Evolutionary conservation across 768 basidiomycete species (phyloP).

Genomic region (Rhodotorula paludigena): DNA sequence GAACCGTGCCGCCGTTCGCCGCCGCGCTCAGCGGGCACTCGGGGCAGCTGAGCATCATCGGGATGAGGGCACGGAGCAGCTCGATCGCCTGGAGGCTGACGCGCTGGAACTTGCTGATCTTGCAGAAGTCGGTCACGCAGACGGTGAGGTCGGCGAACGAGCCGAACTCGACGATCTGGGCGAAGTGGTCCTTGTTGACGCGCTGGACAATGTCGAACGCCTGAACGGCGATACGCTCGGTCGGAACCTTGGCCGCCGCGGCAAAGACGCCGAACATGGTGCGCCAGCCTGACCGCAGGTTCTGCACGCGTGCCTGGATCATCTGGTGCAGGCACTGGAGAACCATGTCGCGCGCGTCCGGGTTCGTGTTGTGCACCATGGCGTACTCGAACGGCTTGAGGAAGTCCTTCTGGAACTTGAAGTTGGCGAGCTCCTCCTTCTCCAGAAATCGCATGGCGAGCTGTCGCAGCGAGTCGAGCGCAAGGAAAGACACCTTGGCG

Average conservation of each 20-base stretch:
- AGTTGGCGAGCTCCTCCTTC: conserved; percentile 95
- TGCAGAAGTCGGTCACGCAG: conserved; percentile 98
- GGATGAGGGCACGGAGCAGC: conserved; percentile 74
- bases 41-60: conserved; percentile 78
- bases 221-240: conserved; percentile 83
- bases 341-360: conserved; percentile 95
- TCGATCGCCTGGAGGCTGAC: conserved; percentile 93
- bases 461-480: conserved; percentile 90
- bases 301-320: conserved; percentile 90
- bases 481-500: conserved; percentile 92
- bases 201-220: conserved; percentile 94
- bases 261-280: conserved; percentile 99
- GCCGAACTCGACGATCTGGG: conserved; percentile 83
- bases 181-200: conserved; percentile 84
- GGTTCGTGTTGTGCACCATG: conserved; percentile 92
- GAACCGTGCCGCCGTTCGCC: conserved; percentile 41
- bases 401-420: conserved; percentile 99
- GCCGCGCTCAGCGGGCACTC: conserved; percentile 54
- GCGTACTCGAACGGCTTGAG: conserved; percentile 96
- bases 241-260: conserved; percentile 72
- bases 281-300: conserved; percentile 95
- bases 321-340: conserved; percentile 97
- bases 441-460: conserved; percentile 97
- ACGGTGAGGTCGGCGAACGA: conserved; percentile 93
- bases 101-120: conserved; percentile 98